Conservation (phyloP, 768 basidiomycete genomes). For the Naganishia vaughanmartiniae region DNA sequence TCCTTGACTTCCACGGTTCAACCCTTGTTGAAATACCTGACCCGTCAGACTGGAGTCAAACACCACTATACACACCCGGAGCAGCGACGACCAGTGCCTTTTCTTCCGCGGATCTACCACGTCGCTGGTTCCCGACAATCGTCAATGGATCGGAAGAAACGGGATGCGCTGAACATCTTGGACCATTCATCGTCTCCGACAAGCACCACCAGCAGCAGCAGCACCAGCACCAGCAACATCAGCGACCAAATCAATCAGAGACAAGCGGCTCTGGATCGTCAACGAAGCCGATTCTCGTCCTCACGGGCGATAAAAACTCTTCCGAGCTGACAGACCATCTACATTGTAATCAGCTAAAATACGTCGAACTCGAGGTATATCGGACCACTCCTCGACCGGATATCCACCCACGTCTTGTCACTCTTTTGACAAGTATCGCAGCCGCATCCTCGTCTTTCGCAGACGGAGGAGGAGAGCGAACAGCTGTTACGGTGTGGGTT, state of each 20-base stretch:
- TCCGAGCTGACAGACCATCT: conserved; percentile 5
- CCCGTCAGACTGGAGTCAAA: neutral
- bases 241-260: neutral
- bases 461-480: neutral
- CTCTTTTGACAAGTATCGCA: neutral
- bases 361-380: conserved; percentile 13
- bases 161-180: conserved; percentile 1
- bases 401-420: neutral
- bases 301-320: conserved; percentile 13
- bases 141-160: conserved; percentile 2
- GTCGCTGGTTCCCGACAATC: conserved; percentile 8
- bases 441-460: neutral
- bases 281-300: conserved; percentile 1
- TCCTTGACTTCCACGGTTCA: neutral
- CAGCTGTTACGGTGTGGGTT: neutral
- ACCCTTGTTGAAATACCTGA: neutral
- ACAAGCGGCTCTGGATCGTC: no score
- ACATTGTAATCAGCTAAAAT: neutral
- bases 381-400: neutral
- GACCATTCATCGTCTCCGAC: conserved; percentile 21
- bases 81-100: conserved; percentile 8
- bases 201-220: no score
- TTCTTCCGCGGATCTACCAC: neutral
- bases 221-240: neutral
- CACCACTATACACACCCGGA: conserved; percentile 13